Evolutionary conservation across 345 rosid genomes (phyloP).

Genomic region (Brassica carinata): DNA sequence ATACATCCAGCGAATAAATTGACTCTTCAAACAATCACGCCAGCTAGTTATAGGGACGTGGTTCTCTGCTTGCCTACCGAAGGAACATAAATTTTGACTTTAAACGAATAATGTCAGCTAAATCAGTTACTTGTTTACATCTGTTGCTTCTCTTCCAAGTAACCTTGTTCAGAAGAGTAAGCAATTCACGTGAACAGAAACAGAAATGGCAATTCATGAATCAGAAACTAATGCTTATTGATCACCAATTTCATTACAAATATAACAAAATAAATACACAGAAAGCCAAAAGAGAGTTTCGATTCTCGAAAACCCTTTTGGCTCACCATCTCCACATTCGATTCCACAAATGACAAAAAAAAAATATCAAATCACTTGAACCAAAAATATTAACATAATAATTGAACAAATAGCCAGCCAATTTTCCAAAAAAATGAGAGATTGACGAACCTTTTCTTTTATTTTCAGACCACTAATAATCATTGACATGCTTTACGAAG

Average conservation of each 20-base stretch:
- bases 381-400: not conserved
- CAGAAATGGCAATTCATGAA: not conserved
- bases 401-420: not conserved
- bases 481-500: constrained; percentile 50
- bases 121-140: not conserved
- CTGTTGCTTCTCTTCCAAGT: not conserved
- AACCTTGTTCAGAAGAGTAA: not conserved
- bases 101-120: not conserved
- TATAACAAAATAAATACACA: not conserved
- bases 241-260: not conserved
- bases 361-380: not conserved
- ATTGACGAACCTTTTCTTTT: not conserved
- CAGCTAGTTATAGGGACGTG: not conserved
- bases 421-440: not conserved
- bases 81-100: not conserved
- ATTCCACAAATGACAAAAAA: not conserved
- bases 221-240: not conserved
- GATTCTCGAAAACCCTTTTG: not conserved
- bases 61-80: not conserved
- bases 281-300: not conserved
- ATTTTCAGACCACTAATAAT: constrained; percentile 41
- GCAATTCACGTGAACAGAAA: not conserved
- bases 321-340: not conserved
- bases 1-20: not conserved
- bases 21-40: not conserved